Evolutionary conservation across 2,329 filamentous ascomycete genomes (phyloP), one percentile per base, ranked within the genome.

Genomic region (Sodiomyces alkalinus): DNA sequence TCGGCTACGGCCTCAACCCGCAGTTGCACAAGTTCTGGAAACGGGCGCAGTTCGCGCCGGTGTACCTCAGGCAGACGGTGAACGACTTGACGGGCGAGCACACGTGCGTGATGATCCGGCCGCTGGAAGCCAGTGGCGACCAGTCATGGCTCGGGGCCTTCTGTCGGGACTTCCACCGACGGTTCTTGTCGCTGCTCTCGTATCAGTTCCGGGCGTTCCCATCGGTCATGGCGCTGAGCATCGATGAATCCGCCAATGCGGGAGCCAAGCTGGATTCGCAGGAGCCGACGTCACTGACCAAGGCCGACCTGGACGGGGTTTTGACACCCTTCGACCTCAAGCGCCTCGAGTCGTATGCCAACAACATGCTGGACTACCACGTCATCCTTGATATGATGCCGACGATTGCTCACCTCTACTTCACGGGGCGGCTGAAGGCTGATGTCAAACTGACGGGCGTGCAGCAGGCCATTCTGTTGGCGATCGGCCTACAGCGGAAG

Each of bases 81-180:
- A 98, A 96, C 48, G 90, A 96, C 32, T 64, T 98, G 25, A 98
- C 92, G 0, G 90, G 90, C 31, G 90, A 98, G 54, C 90, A 98
- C 50, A 93, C 90, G 0, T 94, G 85, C 48, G 87, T 98, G 17
- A 98, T 98, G 92, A 67, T 98, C 27, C 74, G 83, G 32, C 80
- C 85, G 2, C 64, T 98, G 6, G 64, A 71, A 33, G 19, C n/a
- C n/a, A 61, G 55, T 29, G 63, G 61, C 30, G 83, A 93, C 40
- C 62, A 62, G 32, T 73, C 70, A 43, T 96, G 90, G 90, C 73
- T 96, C 0, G 82, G 81, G 11, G 83, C 85, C 3, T 98, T 92
- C 46, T 70, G 87, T 4, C 72, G 79, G 36, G 90, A 98, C 51
- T 98, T 96, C 66, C 86, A 96, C 46, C 76, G 74, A 38, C 76